Conservation (phyloP, 2,329 filamentous ascomycete species). For the Fusarium sp. region DNA sequence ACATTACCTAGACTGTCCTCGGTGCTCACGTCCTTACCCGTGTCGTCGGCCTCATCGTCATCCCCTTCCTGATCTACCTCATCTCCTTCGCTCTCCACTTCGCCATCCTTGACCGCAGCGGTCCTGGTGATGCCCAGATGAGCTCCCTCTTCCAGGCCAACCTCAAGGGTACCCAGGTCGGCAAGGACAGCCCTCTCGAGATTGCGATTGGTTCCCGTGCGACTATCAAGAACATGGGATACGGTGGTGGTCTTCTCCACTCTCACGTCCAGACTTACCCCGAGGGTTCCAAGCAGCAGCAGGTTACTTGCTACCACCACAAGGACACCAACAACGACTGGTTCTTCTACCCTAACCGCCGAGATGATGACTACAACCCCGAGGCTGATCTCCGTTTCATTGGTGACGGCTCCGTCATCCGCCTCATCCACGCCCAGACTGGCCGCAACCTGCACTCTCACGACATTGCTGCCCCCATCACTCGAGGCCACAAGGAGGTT, state of each 20-base stretch:
- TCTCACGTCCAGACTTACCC: constrained; percentile 97
- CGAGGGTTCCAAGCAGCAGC: constrained; percentile 92
- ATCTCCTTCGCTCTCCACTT: constrained; percentile 97
- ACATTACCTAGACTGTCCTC: constrained; percentile 64
- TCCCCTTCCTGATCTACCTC: constrained; percentile 93
- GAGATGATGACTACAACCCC: constrained; percentile 77
- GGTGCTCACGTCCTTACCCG: constrained; percentile 83
- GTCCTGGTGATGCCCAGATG: constrained; percentile 99
- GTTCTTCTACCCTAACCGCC: constrained; percentile 97
- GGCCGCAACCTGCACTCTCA: constrained; percentile 98
- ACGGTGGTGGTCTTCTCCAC: constrained; percentile 94
- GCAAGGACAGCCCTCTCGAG: constrained; percentile 93
- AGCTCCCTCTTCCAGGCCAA: constrained; percentile 99
- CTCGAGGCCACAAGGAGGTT: constrained; percentile 91
- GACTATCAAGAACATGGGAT: constrained; percentile 99
- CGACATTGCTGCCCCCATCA: constrained; percentile 86
- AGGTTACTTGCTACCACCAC: constrained; percentile 99
- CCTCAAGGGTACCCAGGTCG: constrained; percentile 90
- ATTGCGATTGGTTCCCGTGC: constrained; percentile 88
- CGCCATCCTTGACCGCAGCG: constrained; percentile 89
- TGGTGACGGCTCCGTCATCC: constrained; percentile 80
- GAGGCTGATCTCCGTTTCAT: constrained; percentile 79
- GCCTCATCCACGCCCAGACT: constrained; percentile 93
- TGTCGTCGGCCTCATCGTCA: constrained; percentile 86
- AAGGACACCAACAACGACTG: constrained; percentile 99